A percentile compares a stretch with the other conserved stretches of the same genome.
Conservation (phyloP, 805 yeast species). For the Ogataea saltuana region DNA sequence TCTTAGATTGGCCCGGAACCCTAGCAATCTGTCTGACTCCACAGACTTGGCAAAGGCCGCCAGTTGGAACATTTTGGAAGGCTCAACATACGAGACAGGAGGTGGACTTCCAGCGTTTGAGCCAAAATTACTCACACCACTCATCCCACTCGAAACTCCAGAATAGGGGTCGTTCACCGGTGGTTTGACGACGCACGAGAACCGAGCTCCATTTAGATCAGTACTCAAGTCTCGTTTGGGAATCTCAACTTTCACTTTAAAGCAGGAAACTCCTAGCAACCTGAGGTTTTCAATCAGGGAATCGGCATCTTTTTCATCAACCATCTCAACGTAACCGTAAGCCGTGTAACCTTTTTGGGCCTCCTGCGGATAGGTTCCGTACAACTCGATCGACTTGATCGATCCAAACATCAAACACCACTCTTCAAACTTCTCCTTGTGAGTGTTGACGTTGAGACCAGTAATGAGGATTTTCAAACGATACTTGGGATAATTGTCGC, state of each 20-base stretch:
- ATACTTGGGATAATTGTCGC: conserved; percentile 21
- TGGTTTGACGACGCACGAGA: neutral
- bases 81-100: conserved; percentile 31
- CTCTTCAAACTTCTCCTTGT: conserved; percentile 26
- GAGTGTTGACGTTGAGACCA: conserved; percentile 27
- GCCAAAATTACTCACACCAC: no score
- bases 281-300: conserved; percentile 24
- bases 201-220: conserved; percentile 6
- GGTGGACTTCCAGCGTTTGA: no score
- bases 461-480: conserved; percentile 31
- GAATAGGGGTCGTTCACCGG: neutral
- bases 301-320: conserved; percentile 29
- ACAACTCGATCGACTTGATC: conserved; percentile 31
- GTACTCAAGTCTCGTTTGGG: conserved; percentile 20
- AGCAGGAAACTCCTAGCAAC: conserved; percentile 28
- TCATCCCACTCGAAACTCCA: neutral
- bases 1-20: conserved; percentile 6
- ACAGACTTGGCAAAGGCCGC: conserved; percentile 30
- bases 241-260: conserved; percentile 33
- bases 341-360: conserved; percentile 21
- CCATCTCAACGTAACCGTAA: conserved; percentile 36
- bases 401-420: conserved; percentile 30
- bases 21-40: conserved; percentile 21
- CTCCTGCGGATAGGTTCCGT: conserved; percentile 22
- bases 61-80: conserved; percentile 30